Evolutionary conservation across 805 yeast genomes (phyloP).

Genomic region (Saturnispora hagleri): DNA sequence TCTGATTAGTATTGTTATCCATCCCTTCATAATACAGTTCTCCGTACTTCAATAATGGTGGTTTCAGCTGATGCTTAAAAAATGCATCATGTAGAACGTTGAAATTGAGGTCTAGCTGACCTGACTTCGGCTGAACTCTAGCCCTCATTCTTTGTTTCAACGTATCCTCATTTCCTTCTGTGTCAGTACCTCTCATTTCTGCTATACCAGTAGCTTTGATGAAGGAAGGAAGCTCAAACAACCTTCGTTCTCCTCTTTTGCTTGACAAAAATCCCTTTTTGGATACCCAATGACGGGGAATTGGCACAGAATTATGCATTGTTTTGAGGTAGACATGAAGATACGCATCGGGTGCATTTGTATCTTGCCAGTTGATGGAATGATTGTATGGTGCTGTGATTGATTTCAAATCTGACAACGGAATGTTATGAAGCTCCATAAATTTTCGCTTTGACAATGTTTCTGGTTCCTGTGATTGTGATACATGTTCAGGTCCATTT

Average conservation of each 20-base stretch:
- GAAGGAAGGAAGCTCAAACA: slow-evolving; percentile 70
- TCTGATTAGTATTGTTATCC: slow-evolving; percentile 26
- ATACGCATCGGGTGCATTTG: slow-evolving; percentile 72
- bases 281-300: slow-evolving; percentile 79
- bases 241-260: slow-evolving; percentile 58
- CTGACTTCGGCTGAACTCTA: slow-evolving; percentile 83
- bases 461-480: slow-evolving; percentile 12
- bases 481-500: background rate
- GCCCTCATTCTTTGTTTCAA: slow-evolving; percentile 71
- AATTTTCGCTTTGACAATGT: slow-evolving; percentile 41
- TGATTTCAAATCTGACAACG: slow-evolving; percentile 61
- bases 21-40: slow-evolving; percentile 71
- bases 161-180: slow-evolving; percentile 40
- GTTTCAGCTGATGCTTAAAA: slow-evolving; percentile 71
- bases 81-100: slow-evolving; percentile 77
- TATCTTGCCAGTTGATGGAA: slow-evolving; percentile 74
- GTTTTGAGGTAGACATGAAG: slow-evolving; percentile 57
- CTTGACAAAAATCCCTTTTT: slow-evolving; percentile 67
- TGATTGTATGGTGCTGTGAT: slow-evolving; percentile 51
- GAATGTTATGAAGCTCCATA: slow-evolving; percentile 44
- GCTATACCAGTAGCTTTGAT: slow-evolving; percentile 78
- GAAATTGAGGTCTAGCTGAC: slow-evolving; percentile 77
- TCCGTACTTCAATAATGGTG: slow-evolving; percentile 60
- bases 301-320: slow-evolving; percentile 56
- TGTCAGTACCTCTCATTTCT: slow-evolving; percentile 65